Percentiles rank a stretch among this genome's conserved stretches.
phyloP scores from a whole-genome alignment of 805 yeast species.

The Vanderwaltozyma tropicalis region DNA sequence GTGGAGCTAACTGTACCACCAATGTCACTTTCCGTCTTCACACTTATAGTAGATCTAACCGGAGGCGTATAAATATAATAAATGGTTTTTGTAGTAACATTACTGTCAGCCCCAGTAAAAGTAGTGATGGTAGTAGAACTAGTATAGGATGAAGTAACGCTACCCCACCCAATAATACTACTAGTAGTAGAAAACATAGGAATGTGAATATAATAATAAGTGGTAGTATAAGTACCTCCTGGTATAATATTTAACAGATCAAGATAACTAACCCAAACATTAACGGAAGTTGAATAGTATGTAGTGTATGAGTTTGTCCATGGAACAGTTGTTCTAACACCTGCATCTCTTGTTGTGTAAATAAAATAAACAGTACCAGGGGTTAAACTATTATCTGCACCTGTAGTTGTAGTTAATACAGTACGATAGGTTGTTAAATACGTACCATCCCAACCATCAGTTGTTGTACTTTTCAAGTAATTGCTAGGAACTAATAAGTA shows the following conservation, averaged over 20 bases:
- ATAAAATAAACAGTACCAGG: background rate
- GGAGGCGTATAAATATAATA: background rate
- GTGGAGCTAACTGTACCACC: background rate
- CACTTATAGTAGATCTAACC: background rate
- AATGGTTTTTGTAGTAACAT: constrained; percentile 3
- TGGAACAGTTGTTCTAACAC: background rate
- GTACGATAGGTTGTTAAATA: background rate
- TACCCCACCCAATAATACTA: background rate
- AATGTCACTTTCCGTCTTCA: background rate
- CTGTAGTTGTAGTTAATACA: background rate
- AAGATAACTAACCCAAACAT: background rate
- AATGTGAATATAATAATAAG: background rate
- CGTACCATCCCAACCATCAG: background rate
- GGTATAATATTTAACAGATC: background rate
- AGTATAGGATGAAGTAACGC: background rate
- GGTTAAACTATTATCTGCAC: background rate
- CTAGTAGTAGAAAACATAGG: background rate
- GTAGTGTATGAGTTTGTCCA: constrained; percentile 3
- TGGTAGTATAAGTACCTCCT: background rate
- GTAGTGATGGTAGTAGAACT: background rate
- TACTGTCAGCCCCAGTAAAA: constrained; percentile 5
- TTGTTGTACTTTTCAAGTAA: background rate
- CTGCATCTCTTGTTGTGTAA: background rate
- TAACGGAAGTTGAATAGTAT: background rate
- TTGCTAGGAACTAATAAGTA: background rate